Conservation (phyloP, 257 asterid genomes). For the Solanum acaule region DNA sequence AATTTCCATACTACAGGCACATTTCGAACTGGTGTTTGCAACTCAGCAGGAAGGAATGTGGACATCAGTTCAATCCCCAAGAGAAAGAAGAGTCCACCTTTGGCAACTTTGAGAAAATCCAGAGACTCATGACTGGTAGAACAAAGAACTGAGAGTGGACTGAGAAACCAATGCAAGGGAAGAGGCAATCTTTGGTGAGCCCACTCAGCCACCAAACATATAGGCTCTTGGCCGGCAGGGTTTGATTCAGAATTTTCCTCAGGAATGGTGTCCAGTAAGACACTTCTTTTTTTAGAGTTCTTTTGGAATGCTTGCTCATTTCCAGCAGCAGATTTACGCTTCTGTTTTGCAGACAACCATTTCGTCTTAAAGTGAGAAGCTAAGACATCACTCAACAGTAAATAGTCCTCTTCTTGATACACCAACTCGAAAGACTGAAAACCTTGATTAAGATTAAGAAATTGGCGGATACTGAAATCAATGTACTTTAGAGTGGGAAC, state of each 20-base stretch:
- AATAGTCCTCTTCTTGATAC: slow-evolving; percentile 54
- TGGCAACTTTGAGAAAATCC: slow-evolving; percentile 41
- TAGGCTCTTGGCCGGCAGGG: slow-evolving; percentile 11
- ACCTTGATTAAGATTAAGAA: slow-evolving; percentile 28
- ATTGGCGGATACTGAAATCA: slow-evolving; percentile 32
- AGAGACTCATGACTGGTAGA: slow-evolving; percentile 15
- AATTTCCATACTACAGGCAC: slow-evolving; percentile 83
- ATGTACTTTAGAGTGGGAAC: slow-evolving; percentile 61
- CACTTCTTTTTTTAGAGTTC: slow-evolving; percentile 21
- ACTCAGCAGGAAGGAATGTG: slow-evolving; percentile 16
- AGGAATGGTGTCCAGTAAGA: slow-evolving; percentile 55
- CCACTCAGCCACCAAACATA: slow-evolving; percentile 62
- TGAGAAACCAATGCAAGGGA: slow-evolving; percentile 85
- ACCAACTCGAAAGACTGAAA: slow-evolving; percentile 40
- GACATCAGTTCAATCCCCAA: slow-evolving; percentile 68
- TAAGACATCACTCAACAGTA: slow-evolving; percentile 48
- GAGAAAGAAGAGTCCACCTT: slow-evolving; percentile 79
- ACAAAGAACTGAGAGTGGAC: slow-evolving; percentile 56
- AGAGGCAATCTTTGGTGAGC: slow-evolving; percentile 86
- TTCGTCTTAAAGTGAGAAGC: slow-evolving; percentile 58
- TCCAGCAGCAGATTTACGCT: slow-evolving; percentile 22
- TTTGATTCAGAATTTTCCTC: slow-evolving; percentile 41
- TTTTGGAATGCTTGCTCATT: slow-evolving; percentile 10
- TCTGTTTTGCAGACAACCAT: slow-evolving; percentile 64
- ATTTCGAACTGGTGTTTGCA: slow-evolving; percentile 22